Base-by-base conservation (phyloP, 2,329 filamentous ascomycete species). In the Diaporthe batatas region DNA sequence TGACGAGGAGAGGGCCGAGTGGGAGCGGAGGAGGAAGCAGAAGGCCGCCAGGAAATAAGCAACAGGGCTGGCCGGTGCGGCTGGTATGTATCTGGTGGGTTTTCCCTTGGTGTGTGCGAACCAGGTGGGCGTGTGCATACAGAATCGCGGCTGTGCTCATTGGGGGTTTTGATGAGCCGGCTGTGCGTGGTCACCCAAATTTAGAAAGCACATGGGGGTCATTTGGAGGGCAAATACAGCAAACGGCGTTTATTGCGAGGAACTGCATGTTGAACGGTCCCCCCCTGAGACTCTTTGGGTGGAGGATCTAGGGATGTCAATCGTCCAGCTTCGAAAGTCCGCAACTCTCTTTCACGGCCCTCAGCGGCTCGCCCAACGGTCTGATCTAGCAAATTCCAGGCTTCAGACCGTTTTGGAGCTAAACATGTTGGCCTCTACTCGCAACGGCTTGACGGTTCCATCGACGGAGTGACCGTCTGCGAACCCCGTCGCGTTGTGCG, bases 1-100 rank as follows among this genome's bases (percentile, higher is more conserved):
- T 74, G 89, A 91, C 12, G 90, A 91, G 73, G 90, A 91, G 80
- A 85, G 89, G 74, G 89, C 87, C 23, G 89, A 90, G 82, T 90
- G 87, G 85, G 88, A 91, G 81, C 83, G 87, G 77, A 84, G 84
- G 79, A 83, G 84, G 78, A 83, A 81, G 79, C 82, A 83, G 77
- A 85, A 81, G 77, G 78, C 79, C 42, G 80, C 81, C 12, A 83
- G 78, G 77, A 82, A 47, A 47, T 47, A 14, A 42, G 16, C 18
- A 5, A 18, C 2, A 79, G 74, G 76, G 78, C 64, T 75, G 76
- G 73, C 29, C 59, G 32, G 16, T 11, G 7, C 12, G 44, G 3
- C n/a, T 25, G 47, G 47, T 51, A 11, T 14, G 44, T 49, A n/a
- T 49, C 21, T 42, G 39, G 39, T 18, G 39, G 39, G 16, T 42